Evolutionary conservation across 2,329 filamentous ascomycete species (phyloP), one percentile per base, ranked within the genome.

Genomic region (Phialemonium atrogriseum): DNA sequence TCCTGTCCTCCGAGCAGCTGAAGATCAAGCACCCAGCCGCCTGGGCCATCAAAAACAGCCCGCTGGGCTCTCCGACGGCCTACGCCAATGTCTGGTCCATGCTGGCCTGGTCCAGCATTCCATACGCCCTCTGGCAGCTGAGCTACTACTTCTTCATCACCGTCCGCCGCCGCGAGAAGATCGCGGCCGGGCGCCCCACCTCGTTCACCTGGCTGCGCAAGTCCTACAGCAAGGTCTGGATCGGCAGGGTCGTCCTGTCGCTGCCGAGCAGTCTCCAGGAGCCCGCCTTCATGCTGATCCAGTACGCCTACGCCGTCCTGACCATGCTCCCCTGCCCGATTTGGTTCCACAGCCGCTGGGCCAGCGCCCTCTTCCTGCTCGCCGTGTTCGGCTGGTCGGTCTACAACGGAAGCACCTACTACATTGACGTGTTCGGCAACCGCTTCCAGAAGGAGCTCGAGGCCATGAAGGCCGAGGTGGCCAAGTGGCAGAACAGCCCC

Each of bases 351-450:
- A 91, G 80, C 51, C 77, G 80, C 26, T 85, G 79, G 70, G 80
- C 84, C 1, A 91, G 84, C 24, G 77, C 80, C 3, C 44, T 55
- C 0, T 98, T 95, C 59, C 66, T 98, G 27, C 66, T 80, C 33
- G 61, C 74, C 3, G 78, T 98, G n/a, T 96, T 98, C 51, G 69
- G 77, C 25, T 95, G 88, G 87, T 93, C 85, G 46, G 82, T 95
- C 34, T 93, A 95, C 64, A 98, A 98, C 47, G 91, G 91, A 19
- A 86, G 91, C 12, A 96, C 88, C 1, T 98, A 84, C 58, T 98
- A 98, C 59, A 96, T 98, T 50, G 91, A 98, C 48, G 85, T 96
- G 2, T 98, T 96, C 54, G 91, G 93, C 33, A 94, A 84, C 48
- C 77, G 88, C 3, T 96, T 98, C 67, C 86, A 98, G 64, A 94